phyloP scores from a whole-genome alignment of 768 basidiomycete genomes.

The Hericium erinaceus region DNA sequence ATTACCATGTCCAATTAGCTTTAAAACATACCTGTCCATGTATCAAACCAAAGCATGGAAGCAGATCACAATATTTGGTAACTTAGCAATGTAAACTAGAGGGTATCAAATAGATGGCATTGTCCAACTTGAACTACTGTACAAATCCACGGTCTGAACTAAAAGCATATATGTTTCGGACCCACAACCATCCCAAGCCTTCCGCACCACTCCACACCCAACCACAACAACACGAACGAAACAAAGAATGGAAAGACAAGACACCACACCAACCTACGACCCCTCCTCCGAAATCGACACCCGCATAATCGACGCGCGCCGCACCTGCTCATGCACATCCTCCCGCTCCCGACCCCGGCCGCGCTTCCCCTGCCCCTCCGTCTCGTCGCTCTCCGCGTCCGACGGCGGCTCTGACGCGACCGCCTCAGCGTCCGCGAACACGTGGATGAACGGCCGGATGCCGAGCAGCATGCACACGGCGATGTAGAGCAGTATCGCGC shows the following conservation, averaged over 20 bases:
- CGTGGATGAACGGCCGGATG: conserved; percentile 12
- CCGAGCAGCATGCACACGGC: conserved; percentile 8
- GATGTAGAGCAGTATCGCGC: conserved; percentile 9
- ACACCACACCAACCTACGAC: neutral
- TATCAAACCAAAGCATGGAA: too few relatives aligned
- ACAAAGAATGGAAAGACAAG: neutral
- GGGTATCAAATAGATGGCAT: too few relatives aligned
- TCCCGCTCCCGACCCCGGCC: neutral
- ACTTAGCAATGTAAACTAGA: too few relatives aligned
- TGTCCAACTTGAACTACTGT: too few relatives aligned
- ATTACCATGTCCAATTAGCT: too few relatives aligned
- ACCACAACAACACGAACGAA: neutral
- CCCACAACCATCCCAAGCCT: too few relatives aligned
- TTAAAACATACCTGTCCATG: too few relatives aligned
- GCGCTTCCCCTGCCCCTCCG: neutral
- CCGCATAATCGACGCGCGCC: neutral
- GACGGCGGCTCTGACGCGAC: neutral
- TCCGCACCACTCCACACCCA: neutral
- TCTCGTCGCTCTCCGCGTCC: neutral
- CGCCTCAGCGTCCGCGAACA: conserved; percentile 1
- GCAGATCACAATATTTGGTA: too few relatives aligned
- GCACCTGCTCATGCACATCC: neutral
- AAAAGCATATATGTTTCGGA: too few relatives aligned
- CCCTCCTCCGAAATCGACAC: conserved; percentile 3
- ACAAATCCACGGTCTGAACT: too few relatives aligned